Base-by-base conservation (phyloP, 1,284 basidiomycete species). In the Rhodofomes roseus region DNA sequence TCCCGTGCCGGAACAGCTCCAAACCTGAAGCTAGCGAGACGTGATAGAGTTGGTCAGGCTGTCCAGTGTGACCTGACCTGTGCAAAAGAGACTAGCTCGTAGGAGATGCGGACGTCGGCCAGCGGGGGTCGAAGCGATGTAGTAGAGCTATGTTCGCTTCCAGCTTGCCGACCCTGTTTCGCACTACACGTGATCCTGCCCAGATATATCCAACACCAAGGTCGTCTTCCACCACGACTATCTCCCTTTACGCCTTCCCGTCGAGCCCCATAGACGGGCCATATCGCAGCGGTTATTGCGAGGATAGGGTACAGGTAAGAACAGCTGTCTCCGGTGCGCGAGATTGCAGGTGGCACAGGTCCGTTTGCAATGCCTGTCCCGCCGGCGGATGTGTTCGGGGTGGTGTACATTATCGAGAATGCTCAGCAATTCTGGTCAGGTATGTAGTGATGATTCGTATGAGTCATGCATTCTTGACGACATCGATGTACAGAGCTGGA, bases 341-440 rank as follows among this genome's bases (percentile, higher is more conserved):
- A n/a, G n/a, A n/a, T n/a, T 20, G 31, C 29, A 52, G 29, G 34
- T 14, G n/a, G n/a, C n/a, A n/a, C n/a, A 48, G 4, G 27, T 51
- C 48, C n/a, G 48, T 22, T 20, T 34, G 31, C n/a, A 0, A 63
- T 64, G 63, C 53, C 56, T 12, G 52, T 51, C 12, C 65, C 58
- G 9, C 63, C 66, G 20, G 63, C 70, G 71, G 74, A 76, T 50
- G 70, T 67, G 36, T 73, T 91, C 46, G 90, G 87, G 36, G 89
- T 93, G 60, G 83, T 86, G n/a, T 93, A 92, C 72, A 79, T 89
- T 62, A 85, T 93, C 65, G 86, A 90, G 66, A 90, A 84, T 62
- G 83, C 87, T 53, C 89, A 89, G 66, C 89, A 93, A 70, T 93
- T 93, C 70, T 93, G 92, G 91, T 85, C 89, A 65, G 91, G 91